phyloP scores from a whole-genome alignment of 2,329 filamentous ascomycete genomes.

The Fusarium virguliforme region DNA sequence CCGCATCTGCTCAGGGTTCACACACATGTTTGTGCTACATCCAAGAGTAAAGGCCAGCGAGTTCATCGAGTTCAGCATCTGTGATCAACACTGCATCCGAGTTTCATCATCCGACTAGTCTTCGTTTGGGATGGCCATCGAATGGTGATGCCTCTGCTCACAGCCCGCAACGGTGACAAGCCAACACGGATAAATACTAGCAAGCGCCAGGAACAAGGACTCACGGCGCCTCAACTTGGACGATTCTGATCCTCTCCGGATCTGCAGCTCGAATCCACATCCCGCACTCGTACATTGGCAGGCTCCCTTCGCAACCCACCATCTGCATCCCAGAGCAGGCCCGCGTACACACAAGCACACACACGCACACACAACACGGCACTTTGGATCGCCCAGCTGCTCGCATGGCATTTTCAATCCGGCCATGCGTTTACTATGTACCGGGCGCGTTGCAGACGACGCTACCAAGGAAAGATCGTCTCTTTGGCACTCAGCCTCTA shows the following conservation, averaged over 20 bases:
- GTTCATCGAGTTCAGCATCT: slow-evolving; percentile 24
- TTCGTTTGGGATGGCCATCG: slow-evolving; percentile 19
- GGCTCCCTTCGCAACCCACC: slow-evolving; percentile 12
- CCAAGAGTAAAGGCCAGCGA: neutral
- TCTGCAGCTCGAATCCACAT: slow-evolving; percentile 44
- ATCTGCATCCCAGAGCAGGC: slow-evolving; percentile 14
- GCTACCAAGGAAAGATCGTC: neutral
- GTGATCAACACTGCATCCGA: slow-evolving; percentile 22
- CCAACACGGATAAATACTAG: slow-evolving; percentile 14
- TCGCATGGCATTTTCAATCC: slow-evolving; percentile 21
- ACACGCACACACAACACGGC: slow-evolving; percentile 1
- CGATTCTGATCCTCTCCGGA: slow-evolving; percentile 34
- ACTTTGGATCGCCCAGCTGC: slow-evolving; percentile 12
- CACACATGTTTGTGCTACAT: slow-evolving; percentile 35
- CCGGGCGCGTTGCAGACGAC: slow-evolving; percentile 3
- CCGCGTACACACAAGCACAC: neutral
- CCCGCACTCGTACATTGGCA: slow-evolving; percentile 29
- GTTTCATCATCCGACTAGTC: slow-evolving; percentile 32
- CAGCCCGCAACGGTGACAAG: neutral
- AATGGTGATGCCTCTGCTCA: slow-evolving; percentile 16
- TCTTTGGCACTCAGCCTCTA: neutral
- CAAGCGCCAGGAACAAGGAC: slow-evolving; percentile 35
- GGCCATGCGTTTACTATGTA: neutral
- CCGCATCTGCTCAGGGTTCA: slow-evolving; percentile 44
- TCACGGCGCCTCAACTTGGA: slow-evolving; percentile 13